Evolutionary conservation across 495 filamentous ascomycete species (phyloP).

Genomic region (Trichocladium uniseriatum): DNA sequence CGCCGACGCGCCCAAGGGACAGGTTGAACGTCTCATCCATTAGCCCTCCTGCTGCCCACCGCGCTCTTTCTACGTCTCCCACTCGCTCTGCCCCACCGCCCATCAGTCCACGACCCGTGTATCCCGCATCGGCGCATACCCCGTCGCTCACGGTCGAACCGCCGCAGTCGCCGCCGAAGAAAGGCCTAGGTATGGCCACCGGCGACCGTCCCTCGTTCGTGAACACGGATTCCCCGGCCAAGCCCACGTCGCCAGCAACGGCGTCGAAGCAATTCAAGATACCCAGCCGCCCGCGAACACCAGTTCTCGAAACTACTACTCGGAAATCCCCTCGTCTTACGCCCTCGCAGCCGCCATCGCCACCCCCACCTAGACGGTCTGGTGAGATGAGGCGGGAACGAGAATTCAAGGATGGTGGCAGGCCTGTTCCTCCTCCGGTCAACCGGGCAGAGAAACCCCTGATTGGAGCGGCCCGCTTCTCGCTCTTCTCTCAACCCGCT

Average conservation of each 20-base stretch:
- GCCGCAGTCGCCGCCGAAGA: constrained; percentile 62
- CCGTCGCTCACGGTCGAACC: constrained; percentile 67
- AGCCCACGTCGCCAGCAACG: constrained; percentile 40
- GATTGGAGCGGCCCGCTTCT: constrained; percentile 36
- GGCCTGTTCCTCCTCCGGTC: constrained; percentile 50
- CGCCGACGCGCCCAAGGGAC: constrained; percentile 34
- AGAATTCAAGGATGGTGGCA: constrained; percentile 28
- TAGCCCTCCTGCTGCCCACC: constrained; percentile 15
- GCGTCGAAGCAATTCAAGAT: constrained; percentile 44
- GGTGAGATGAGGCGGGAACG: constrained; percentile 29
- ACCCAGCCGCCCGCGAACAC: constrained; percentile 44
- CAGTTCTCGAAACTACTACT: constrained; percentile 29
- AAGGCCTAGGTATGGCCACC: constrained; percentile 26
- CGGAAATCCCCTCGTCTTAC: constrained; percentile 35
- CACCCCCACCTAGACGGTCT: constrained; percentile 46
- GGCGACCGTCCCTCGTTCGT: constrained; percentile 34
- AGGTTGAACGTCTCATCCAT: constrained; percentile 17
- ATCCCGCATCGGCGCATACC: constrained; percentile 51
- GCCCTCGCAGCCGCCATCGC: constrained; percentile 41
- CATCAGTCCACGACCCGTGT: constrained; percentile 42
- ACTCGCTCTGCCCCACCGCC: constrained; percentile 24
- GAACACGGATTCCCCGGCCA: constrained; percentile 39
- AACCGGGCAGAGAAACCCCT: constrained; percentile 77
- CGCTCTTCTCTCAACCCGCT: constrained; percentile 19
- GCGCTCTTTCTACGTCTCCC: constrained; percentile 20